Percentiles rank a stretch among this genome's conserved stretches.
These are phyloP conservation scores for Gnomoniopsis smithogilvyi DNA, from an alignment of 2,329 filamentous ascomycete species.

Conservation along the genomic window DNA sequence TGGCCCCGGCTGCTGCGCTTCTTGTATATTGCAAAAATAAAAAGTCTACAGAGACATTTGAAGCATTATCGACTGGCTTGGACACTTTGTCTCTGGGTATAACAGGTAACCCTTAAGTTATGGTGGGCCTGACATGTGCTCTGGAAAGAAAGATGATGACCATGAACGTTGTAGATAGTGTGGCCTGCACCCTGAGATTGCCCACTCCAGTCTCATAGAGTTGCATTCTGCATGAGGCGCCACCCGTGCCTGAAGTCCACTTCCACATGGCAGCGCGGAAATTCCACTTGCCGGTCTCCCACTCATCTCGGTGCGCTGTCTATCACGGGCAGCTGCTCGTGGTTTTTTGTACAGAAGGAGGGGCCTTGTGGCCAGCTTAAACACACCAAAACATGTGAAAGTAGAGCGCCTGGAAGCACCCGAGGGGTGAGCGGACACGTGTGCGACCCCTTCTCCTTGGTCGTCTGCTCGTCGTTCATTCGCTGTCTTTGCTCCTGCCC, in stretches of 20 bases:
- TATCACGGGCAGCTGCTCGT: not conserved
- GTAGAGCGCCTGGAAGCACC: not conserved
- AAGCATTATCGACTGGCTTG: no score
- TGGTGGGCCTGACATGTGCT: no score
- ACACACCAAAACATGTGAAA: not conserved
- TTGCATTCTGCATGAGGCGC: constrained; percentile 8
- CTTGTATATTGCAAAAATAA: no score
- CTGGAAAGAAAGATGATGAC: no score
- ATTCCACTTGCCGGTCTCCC: not conserved
- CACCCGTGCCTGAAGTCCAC: not conserved
- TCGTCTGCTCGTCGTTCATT: not conserved
- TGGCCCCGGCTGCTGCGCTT: not conserved
- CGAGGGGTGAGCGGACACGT: not conserved
- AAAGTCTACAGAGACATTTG: no score
- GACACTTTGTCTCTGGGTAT: no score
- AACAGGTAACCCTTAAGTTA: no score
- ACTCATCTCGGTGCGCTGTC: not conserved
- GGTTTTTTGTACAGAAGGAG: not conserved
- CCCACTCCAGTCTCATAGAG: not conserved
- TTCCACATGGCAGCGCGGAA: not conserved
- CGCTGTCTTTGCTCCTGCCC: constrained; percentile 8
- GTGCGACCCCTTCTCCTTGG: not conserved
- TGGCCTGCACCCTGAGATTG: no score
- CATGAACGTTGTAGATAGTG: no score
- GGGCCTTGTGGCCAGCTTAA: not conserved